These are phyloP conservation scores for Platanthera zijinensis DNA, from an alignment of 106 monocot genomes.

Conservation along the genomic window DNA sequence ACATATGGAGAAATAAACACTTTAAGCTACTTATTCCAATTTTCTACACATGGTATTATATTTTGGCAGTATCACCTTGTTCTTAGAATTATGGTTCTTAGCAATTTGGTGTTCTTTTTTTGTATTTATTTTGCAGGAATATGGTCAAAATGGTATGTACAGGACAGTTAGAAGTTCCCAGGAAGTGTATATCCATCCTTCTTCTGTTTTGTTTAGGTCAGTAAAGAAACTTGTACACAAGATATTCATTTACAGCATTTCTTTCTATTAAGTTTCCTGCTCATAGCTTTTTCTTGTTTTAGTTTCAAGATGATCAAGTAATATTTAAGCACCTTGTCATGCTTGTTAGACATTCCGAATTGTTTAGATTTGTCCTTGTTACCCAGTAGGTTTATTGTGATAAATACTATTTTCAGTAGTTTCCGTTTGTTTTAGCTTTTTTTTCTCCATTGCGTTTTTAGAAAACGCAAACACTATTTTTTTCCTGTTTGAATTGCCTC, in stretches of 20 bases:
- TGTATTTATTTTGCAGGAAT: constrained; percentile 40
- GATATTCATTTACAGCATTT: neutral
- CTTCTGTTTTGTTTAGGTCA: constrained; percentile 88
- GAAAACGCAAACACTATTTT: too few relatives aligned
- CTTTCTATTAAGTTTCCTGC: neutral
- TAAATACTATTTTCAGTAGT: too few relatives aligned
- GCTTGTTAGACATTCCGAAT: neutral
- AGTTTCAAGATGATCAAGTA: neutral
- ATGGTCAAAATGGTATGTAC: constrained; percentile 86
- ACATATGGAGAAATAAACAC: too few relatives aligned
- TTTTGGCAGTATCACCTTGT: neutral
- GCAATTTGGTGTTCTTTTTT: neutral
- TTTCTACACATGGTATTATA: too few relatives aligned
- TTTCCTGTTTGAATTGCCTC: too few relatives aligned
- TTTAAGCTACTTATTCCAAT: too few relatives aligned
- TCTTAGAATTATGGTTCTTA: neutral
- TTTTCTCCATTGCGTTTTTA: too few relatives aligned
- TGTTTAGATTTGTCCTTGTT: neutral
- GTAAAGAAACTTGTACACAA: neutral
- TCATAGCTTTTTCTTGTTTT: neutral
- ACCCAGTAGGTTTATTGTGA: neutral
- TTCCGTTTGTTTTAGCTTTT: too few relatives aligned
- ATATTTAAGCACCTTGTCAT: neutral
- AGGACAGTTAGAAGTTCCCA: constrained; percentile 81
- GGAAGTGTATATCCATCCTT: constrained; percentile 98